Evolutionary conservation across 164 flowering plant genomes (phyloP), one percentile per base, ranked within the genome.

Genomic region (Houttuynia cordata): DNA sequence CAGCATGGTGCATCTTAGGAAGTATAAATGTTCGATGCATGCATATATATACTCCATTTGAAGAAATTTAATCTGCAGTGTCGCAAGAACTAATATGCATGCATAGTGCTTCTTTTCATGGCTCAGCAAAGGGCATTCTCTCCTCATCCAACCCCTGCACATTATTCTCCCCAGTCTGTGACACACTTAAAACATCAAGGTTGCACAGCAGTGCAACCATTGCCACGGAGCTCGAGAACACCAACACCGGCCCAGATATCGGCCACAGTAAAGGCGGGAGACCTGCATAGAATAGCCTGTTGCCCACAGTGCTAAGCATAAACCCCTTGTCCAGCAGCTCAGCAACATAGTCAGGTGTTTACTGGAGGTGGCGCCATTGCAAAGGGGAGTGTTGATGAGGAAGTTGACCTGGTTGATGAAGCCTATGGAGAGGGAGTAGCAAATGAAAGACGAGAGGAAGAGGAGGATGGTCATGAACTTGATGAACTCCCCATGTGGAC

Each of bases 191-290:
- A 40, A 40, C 42, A 10, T 40, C 42, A 6, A 40, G 42, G 10
- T 40, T 40, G 42, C 10, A 40, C 42, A 40, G 42, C 42, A 40
- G 8, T 10, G 42, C 8, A 6, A 40, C 10, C 42, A 93, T 56
- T 0, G 83, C 63, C 5, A 71, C 60, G 10, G 77, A 86, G 51
- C 87, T 80, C 49, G 88, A 55, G 73, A 93, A 88, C 1, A 86
- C 96, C 49, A 86, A 62, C 0, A 93, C 83, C 0, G 99, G 99
- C 17, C 97, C 97, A 63, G 87, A 89, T 0, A 92, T 92, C n/a
- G n/a, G n/a, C 98, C 98, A 92, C 8, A 92, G 80, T 69, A 92
- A 23, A 21, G 89, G 76, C 10, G 99, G 97, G 8, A 90, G 25
- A 0, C 87, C 97, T 0, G 71, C 61, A 56, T 93, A 86, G 74